A percentile compares a stretch with the other conserved stretches of the same genome.
Evolutionary conservation across 768 basidiomycete species (phyloP).

Genomic region (Amanita exitialis): DNA sequence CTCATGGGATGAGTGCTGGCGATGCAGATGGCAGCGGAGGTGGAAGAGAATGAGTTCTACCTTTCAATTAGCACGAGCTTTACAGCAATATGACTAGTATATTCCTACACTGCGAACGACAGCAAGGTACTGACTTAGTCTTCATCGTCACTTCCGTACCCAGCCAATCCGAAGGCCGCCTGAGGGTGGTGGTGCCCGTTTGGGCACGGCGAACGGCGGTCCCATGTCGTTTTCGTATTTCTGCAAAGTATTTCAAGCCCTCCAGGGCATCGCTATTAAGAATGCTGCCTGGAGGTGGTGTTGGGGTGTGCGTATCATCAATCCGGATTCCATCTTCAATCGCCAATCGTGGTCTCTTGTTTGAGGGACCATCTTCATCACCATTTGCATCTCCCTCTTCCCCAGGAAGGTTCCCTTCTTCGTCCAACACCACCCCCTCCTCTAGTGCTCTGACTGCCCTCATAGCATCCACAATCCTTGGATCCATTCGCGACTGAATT

Average conservation of each 20-base stretch:
- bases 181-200: conserved; percentile 21
- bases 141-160: conserved; percentile 69
- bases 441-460: conserved; percentile 80
- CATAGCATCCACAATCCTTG: conserved; percentile 83
- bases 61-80: background rate
- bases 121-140: background rate
- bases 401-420: conserved; percentile 26
- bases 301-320: conserved; percentile 11
- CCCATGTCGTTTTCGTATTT: conserved; percentile 68
- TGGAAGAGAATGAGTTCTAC: conserved; percentile 7
- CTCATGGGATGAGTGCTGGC: conserved; percentile 16
- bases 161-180: conserved; percentile 54
- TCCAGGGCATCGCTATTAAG: conserved; percentile 81
- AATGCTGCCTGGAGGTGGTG: conserved; percentile 37
- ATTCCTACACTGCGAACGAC: background rate
- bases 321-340: conserved; percentile 23
- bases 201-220: conserved; percentile 16
- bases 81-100: background rate
- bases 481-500: conserved; percentile 78
- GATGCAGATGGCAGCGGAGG: conserved; percentile 22
- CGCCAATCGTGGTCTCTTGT: conserved; percentile 23
- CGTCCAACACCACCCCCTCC: conserved; percentile 52
- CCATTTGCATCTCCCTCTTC: conserved; percentile 16
- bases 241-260: conserved; percentile 84
- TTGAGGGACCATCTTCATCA: conserved; percentile 20